Conservation (phyloP, 176 grass and related monocot genomes). For the Oryza rufipogon region DNA sequence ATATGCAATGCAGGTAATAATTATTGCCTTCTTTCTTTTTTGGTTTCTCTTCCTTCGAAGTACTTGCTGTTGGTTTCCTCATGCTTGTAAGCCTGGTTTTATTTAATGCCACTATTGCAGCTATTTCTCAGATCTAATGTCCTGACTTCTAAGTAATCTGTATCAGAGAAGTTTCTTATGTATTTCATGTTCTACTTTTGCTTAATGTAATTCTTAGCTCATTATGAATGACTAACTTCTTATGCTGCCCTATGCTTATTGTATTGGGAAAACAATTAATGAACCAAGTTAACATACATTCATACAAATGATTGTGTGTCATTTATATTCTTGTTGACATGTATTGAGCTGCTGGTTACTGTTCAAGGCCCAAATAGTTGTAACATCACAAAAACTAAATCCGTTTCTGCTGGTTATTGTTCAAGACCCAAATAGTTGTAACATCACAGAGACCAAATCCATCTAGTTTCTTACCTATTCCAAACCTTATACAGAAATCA, state of each 20-base stretch:
- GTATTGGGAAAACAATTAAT: background rate
- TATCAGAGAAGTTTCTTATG: background rate
- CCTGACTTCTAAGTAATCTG: background rate
- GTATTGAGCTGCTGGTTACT: background rate
- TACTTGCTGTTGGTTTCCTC: background rate
- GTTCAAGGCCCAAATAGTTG: background rate
- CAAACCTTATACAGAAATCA: background rate
- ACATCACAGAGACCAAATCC: background rate
- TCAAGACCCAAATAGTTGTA: background rate
- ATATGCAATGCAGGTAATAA: conserved; percentile 78
- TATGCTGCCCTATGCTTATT: background rate
- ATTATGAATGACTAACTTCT: background rate
- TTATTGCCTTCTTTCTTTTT: background rate
- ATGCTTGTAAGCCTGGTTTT: background rate
- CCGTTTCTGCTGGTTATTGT: background rate
- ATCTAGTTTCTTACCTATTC: background rate
- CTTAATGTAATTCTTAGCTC: background rate
- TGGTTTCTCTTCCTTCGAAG: background rate
- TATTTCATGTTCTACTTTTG: conserved; percentile 6
- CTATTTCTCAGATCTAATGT: conserved; percentile 24
- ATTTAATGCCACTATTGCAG: background rate
- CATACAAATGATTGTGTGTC: background rate
- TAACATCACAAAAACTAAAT: background rate
- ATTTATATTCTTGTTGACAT: conserved; percentile 9
- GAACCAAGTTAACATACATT: background rate